phyloP scores from a whole-genome alignment of 352 stramenopile genomes.

The Globisporangium canariense region DNA sequence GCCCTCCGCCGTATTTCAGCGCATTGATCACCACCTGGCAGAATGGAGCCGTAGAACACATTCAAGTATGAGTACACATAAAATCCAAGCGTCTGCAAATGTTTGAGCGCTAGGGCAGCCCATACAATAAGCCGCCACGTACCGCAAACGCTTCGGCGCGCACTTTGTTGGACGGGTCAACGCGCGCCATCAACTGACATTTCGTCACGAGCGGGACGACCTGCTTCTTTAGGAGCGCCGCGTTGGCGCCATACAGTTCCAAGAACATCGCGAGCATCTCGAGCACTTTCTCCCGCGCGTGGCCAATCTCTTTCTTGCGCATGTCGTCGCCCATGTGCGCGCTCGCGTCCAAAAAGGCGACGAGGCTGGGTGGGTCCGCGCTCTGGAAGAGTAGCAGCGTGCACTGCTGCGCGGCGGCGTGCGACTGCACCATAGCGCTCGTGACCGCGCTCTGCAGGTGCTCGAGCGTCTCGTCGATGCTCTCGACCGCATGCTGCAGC shows the following conservation, averaged over 20 bases:
- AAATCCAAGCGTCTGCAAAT: neutral
- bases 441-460: slow-evolving; percentile 45
- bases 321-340: slow-evolving; percentile 41
- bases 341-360: slow-evolving; percentile 57
- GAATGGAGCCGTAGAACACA: neutral
- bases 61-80: neutral
- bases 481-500: slow-evolving; percentile 57
- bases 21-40: slow-evolving; percentile 52
- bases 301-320: slow-evolving; percentile 55
- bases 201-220: slow-evolving; percentile 35
- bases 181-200: slow-evolving; percentile 52
- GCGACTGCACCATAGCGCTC: slow-evolving; percentile 54
- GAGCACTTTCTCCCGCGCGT: slow-evolving; percentile 45
- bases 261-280: slow-evolving; percentile 49
- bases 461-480: slow-evolving; percentile 55
- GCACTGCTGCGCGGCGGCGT: slow-evolving; percentile 56
- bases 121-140: neutral
- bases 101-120: neutral
- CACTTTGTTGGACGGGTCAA: slow-evolving; percentile 66
- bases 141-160: slow-evolving; percentile 45
- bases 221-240: slow-evolving; percentile 46
- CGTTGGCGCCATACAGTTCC: slow-evolving; percentile 41
- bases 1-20: slow-evolving; percentile 38
- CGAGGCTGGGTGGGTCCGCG: slow-evolving; percentile 42
- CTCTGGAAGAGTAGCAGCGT: slow-evolving; percentile 63